Base-by-base conservation (phyloP, 805 yeast species). In the Lipomyces sp. region DNA sequence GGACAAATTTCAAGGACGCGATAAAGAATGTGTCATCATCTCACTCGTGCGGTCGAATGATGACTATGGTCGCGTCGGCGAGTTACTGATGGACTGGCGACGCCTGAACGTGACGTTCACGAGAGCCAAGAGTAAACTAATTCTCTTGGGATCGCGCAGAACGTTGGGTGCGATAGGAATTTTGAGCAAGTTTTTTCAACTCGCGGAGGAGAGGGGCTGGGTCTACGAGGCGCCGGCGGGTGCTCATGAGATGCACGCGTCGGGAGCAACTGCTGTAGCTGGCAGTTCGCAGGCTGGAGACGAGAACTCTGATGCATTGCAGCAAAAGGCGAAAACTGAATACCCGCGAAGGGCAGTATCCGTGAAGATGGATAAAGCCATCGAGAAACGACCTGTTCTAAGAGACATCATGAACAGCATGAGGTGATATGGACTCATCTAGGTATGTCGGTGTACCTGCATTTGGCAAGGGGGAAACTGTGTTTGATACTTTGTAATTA, bases 1-100 rank as follows among this genome's bases (percentile, higher is more conserved):
- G 0, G 99, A 93, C 67, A 87, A 84, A 63, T 91, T 85, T 62
- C 98, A 93, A 69, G 99, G 98, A 0, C 76, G 97, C 49, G 99
- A 93, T 67, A 93, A 91, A 62, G 91, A 87, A 29, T 86, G 96
- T 63, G 80, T 93, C 14, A 81, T 93, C 5, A 86, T 93, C 2
- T 91, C 98, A 0, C 71, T 93, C 60, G 98, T 93, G 2, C 73
- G 96, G 43, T 83, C 95, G 3, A 89, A 90, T 65, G 73, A 72
- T 1, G 77, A 77, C 19, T n/a, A n/a, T n/a, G 71, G 74, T 8
- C 74, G 73, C 36, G 82, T 86, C 1, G 98, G 98, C 0, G 85
- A 85, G 26, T 72, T 93, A 39, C 70, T 93, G 38, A 80, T 77
- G 55, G 98, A 93, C 61, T 84, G 96, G 90, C 74, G 97, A 56